A percentile compares a stretch with the other conserved stretches of the same genome.
These are phyloP conservation scores for Alternaria burnsii DNA, from an alignment of 2,329 filamentous ascomycete species.

Conservation along the genomic window DNA sequence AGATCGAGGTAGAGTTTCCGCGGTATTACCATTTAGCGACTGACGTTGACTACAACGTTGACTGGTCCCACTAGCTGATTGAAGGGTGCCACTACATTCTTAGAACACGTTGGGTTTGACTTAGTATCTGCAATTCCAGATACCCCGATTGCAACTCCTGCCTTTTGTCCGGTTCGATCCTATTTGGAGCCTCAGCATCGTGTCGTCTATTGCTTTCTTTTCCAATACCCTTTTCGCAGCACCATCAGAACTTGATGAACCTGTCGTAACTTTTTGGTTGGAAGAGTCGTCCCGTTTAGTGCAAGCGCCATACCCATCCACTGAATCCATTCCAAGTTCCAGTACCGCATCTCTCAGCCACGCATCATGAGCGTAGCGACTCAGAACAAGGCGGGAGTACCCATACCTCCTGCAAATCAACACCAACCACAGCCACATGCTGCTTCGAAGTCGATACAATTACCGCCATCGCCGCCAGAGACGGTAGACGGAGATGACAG, in stretches of 20 bases:
- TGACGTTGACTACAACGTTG: constrained; percentile 18
- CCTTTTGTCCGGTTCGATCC: constrained; percentile 3
- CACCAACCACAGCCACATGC: constrained; percentile 29
- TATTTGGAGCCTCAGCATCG: not conserved
- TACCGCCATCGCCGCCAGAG: constrained; percentile 49
- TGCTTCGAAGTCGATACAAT: constrained; percentile 24
- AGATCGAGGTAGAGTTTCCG: constrained; percentile 30
- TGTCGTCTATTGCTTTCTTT: not conserved
- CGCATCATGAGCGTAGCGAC: constrained; percentile 31
- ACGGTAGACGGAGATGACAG: constrained; percentile 45
- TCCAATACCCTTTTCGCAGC: not conserved
- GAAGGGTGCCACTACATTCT: constrained; percentile 20
- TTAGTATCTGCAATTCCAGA: constrained; percentile 1
- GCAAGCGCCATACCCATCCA: not conserved
- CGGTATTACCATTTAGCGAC: constrained; percentile 19
- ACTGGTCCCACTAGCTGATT: constrained; percentile 14
- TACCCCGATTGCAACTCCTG: not conserved
- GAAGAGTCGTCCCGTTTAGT: not conserved
- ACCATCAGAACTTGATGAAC: not conserved
- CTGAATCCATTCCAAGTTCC: not conserved
- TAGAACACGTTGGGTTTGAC: not conserved
- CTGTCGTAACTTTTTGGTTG: not conserved
- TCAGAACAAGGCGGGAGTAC: constrained; percentile 21
- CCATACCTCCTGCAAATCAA: constrained; percentile 24
- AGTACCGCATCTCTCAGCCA: not conserved